Base-by-base conservation (phyloP, 768 basidiomycete genomes). In the Russula brevipes region DNA sequence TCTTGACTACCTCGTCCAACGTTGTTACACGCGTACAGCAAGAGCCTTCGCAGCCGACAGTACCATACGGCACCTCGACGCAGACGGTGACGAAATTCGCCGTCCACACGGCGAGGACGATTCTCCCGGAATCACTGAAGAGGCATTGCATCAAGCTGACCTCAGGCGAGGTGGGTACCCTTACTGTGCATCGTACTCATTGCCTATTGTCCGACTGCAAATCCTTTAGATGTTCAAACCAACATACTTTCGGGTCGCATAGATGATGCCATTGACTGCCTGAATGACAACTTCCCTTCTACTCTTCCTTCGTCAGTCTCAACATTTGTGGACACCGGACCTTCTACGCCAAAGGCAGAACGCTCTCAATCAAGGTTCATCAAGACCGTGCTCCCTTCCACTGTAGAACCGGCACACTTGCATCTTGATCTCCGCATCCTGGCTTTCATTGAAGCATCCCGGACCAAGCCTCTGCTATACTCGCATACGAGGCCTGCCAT, bases 371-470 rank as follows among this genome's bases (percentile, higher is more conserved):
- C 68, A 44, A 76, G 68, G 31, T 72, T 71, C 41, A 73, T 81
- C 47, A 74, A 80, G 60, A 87, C 84, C 66, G 72, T 82, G 24
- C 76, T 82, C 31, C 75, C 84, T 3, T 87, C 83, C 1, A 87
- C 92, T 6, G 79, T 86, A 33, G 80, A 87, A 52, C 88, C 93
- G n/a, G 73, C 78, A 1, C 91, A 94, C 69, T 79, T 96, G 57
- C 77, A 79, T 17, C 81, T 98, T 64, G 94, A 97, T 71, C 85
- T 98, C 44, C 88, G 87, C 54, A 90, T 97, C 53, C 86, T 89
- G 46, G 83, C 84, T 2, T 98, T 97, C 76, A 86, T 91, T 70
- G 95, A 98, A 73, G 82, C 86, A 24, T 85, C 91, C 66, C 85
- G 93, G 35, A 88, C 88, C 2, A 72, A 82, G 12, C 88, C 90